A percentile compares a stretch with the other conserved stretches of the same genome.
Evolutionary conservation across 371 early-diverging fungal species (phyloP).

Genomic region (Actinomucor elegans): DNA sequence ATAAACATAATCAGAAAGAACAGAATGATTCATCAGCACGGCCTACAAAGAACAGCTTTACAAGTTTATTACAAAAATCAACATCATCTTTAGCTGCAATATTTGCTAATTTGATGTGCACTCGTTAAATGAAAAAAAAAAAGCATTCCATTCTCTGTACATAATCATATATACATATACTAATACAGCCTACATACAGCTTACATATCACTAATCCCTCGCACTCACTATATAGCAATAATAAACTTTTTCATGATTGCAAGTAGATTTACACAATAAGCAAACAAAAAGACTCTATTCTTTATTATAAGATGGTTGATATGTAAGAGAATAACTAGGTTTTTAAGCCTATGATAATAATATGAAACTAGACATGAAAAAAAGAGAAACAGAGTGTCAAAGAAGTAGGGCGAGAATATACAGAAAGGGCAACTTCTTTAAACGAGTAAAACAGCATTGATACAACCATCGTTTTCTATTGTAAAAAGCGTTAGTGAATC

Average conservation of each 20-base stretch:
- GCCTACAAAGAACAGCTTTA: background rate
- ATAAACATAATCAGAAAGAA: background rate
- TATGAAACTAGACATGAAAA: no score
- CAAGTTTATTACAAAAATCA: slow-evolving; percentile 11
- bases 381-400: slow-evolving; percentile 2
- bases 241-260: no score
- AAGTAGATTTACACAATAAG: background rate
- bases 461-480: slow-evolving; percentile 93
- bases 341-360: no score
- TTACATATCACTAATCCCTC: no score
- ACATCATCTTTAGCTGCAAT: slow-evolving; percentile 10
- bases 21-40: no score
- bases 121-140: slow-evolving; percentile 9
- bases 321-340: background rate
- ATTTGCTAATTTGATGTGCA: slow-evolving; percentile 17
- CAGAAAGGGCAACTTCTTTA: slow-evolving; percentile 54
- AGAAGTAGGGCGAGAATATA: background rate
- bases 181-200: no score
- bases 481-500: background rate
- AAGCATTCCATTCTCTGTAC: no score
- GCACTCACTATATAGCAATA: no score
- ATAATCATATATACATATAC: no score
- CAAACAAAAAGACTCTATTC: slow-evolving; percentile 1
- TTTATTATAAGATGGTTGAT: background rate
- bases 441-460: slow-evolving; percentile 93